Evolutionary conservation across 495 filamentous ascomycete genomes (phyloP), one percentile per base, ranked within the genome.

Genomic region (Daldinia bambusicola): DNA sequence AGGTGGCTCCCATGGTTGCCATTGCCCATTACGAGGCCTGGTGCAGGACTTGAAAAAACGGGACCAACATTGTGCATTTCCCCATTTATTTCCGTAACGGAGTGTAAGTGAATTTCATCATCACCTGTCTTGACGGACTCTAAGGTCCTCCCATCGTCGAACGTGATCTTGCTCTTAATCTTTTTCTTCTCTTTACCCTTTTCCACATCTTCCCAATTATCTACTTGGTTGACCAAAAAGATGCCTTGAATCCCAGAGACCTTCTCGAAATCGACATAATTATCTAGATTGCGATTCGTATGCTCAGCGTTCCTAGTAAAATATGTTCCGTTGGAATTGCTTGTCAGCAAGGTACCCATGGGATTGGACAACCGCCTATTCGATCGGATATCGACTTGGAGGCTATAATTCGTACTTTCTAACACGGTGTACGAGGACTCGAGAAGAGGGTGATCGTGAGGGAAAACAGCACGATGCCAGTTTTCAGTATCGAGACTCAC

Each of bases 321-420:
- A 76, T 96, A 97, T 2, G 94, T 97, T 48, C 95, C 95, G 74
- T 98, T 95, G 18, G 93, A 97, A 72, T 98, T 98, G 75, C 95
- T 98, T 8, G 92, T 95, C 71, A 96, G 92, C 18, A 98, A 84
- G 2, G 91, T 87, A 22, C 95, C 95, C 87, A 97, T 93, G 5
- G 91, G 89, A 38, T 82, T 87, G 2, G 81, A 82, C 34, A 84
- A 80, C 5, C 75, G 75, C 65, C 50, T 77, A 10, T 88, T 87
- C 0, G 89, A 92, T 83, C 93, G 88, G 68, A 98, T 94, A 83
- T 98, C 94, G 43, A 99, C 89, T 78, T 98, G 94, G 66, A 99
- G 93, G 81, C 94, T 97, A 83, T 98, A 97, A 70, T 97, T 92
- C 16, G 95, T 98, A 68, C 93, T 94, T 80, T 98, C 95, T 32